These are phyloP conservation scores for Amborella trichopoda DNA, from an alignment of 164 flowering plant species.

Conservation along the genomic window DNA sequence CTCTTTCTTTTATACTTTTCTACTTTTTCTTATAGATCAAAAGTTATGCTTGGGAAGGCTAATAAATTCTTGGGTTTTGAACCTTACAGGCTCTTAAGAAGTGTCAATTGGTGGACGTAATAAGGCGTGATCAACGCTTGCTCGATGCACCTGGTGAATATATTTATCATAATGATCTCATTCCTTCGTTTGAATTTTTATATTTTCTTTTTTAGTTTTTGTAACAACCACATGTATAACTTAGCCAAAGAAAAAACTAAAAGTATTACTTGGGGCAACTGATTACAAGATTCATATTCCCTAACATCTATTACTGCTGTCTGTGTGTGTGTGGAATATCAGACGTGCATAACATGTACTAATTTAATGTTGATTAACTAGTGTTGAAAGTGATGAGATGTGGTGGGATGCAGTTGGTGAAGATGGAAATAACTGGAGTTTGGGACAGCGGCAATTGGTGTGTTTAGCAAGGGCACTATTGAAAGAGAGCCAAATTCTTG, in stretches of 20 bases:
- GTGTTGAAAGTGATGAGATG: not conserved
- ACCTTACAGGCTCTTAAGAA: conserved; percentile 43
- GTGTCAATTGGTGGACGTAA: conserved; percentile 45
- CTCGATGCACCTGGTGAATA: conserved; percentile 65
- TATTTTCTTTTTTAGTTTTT: not conserved
- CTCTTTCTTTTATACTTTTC: not conserved
- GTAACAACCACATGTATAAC: not conserved
- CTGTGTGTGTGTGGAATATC: not conserved
- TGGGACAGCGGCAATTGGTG: conserved; percentile 78
- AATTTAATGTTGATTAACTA: not conserved
- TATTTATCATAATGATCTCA: not conserved
- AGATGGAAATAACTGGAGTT: conserved; percentile 87
- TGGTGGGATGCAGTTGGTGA: conserved; percentile 58
- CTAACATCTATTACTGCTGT: not conserved
- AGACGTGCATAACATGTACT: not conserved
- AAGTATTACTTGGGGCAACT: no score
- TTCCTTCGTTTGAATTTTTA: not conserved
- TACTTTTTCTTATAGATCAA: not conserved
- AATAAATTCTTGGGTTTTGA: not conserved
- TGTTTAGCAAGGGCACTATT: conserved; percentile 68
- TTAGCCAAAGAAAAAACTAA: no score
- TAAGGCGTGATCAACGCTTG: conserved; percentile 41
- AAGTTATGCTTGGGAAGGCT: not conserved
- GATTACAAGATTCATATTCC: not conserved
- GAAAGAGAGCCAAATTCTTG: conserved; percentile 54